Percentiles rank a stretch among this genome's conserved stretches.
phyloP scores from a whole-genome alignment of 202 grass and related monocot species.

The Panicum virgatum region DNA sequence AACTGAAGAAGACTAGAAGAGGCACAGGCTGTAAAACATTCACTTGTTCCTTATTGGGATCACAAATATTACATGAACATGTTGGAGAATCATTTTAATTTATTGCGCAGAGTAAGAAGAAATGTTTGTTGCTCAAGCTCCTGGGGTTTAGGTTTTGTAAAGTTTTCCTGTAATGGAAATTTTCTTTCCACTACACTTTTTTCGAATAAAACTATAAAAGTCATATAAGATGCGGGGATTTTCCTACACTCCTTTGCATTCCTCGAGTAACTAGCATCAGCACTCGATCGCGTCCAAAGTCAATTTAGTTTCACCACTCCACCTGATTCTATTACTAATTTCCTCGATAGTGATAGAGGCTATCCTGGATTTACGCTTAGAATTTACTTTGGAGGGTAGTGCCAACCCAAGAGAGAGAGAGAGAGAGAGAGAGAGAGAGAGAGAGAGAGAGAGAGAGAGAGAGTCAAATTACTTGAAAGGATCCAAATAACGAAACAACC shows the following conservation, averaged over 20 bases:
- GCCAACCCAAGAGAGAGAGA: background rate
- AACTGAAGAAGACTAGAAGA: background rate
- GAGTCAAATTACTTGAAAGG: background rate
- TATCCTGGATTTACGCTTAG: background rate
- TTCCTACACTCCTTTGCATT: background rate
- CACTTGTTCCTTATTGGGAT: background rate
- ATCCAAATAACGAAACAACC: constrained; percentile 32
- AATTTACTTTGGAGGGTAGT: background rate
- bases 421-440: too few species aligned
- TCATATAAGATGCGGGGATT: background rate
- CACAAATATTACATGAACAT: background rate
- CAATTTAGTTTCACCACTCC: background rate
- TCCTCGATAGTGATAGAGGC: too few species aligned
- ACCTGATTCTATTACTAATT: background rate
- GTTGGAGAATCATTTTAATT: background rate
- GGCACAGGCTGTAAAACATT: too few species aligned
- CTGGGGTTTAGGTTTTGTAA: background rate
- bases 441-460: too few species aligned
- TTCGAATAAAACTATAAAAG: too few species aligned
- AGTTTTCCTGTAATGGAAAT: background rate
- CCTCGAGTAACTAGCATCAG: background rate
- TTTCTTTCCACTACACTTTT: background rate
- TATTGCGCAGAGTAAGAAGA: background rate
- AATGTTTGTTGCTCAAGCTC: background rate
- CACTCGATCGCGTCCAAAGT: background rate